Conservation (phyloP, 805 yeast species). For the Hanseniaspora lachancei region DNA sequence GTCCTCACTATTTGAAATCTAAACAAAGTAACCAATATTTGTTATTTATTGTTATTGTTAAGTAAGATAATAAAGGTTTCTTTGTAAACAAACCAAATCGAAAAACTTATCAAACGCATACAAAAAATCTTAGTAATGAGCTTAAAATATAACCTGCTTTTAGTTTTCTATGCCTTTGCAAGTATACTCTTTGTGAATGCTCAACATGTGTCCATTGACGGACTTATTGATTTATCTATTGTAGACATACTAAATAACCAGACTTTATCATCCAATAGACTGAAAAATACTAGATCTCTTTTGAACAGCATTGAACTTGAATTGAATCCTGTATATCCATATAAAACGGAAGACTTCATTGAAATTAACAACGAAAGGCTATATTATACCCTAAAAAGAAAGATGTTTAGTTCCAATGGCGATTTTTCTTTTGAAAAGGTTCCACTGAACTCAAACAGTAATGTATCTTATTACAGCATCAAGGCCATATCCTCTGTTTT, state of each 20-base stretch:
- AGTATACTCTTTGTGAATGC: not conserved
- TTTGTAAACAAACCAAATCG: no score
- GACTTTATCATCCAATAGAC: not conserved
- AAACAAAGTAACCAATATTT: no score
- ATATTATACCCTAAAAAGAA: slow-evolving; percentile 2
- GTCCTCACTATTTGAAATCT: no score
- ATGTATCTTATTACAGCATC: slow-evolving; percentile 22
- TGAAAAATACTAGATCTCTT: slow-evolving; percentile 13
- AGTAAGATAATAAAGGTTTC: no score
- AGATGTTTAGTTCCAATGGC: slow-evolving; percentile 18
- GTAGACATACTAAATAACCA: slow-evolving; percentile 16
- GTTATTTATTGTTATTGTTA: no score
- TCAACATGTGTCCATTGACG: slow-evolving; percentile 20
- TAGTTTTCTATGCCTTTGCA: not conserved
- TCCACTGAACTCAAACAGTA: slow-evolving; percentile 22
- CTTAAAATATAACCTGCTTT: not conserved
- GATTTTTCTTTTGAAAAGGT: slow-evolving; percentile 21
- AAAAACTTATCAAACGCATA: no score
- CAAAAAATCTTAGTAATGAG: not conserved
- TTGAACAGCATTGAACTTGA: slow-evolving; percentile 19
- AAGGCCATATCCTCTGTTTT: slow-evolving; percentile 23
- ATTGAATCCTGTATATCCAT: slow-evolving; percentile 21
- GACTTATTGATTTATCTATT: slow-evolving; percentile 21
- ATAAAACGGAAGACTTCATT: slow-evolving; percentile 14
- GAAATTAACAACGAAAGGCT: not conserved